Base-by-base conservation (phyloP, 2,329 filamentous ascomycete genomes). In the Alternaria triticina region DNA sequence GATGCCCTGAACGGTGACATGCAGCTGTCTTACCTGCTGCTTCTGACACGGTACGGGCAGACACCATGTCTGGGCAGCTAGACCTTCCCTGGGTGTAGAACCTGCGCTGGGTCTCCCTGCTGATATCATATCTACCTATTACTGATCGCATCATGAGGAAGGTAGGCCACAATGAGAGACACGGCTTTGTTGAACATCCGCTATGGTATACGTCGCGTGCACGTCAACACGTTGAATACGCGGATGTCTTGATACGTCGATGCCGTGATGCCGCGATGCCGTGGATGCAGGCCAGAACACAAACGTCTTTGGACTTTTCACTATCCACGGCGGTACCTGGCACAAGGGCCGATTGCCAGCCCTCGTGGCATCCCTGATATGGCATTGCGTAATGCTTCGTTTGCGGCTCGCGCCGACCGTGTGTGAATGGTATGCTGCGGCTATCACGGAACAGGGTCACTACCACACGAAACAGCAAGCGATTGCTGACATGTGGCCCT, bases 361-460 rank as follows among this genome's bases (percentile, higher is more conserved):
- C 49, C 49, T 52, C 49, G 49, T 52, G 49, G 49, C 49, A 52
- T 52, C 49, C 49, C 49, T 36, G 49, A 40, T 40, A n/a, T 52
- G 20, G 22, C 44, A 52, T n/a, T 43, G 57, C 49, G 40, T 33
- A 46, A 36, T 27, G 27, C 27, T 57, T 49, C 51, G 58, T 47
- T 50, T 52, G 30, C 58, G 51, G 58, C 28, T 30, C 46, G 58
- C 45, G 55, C 52, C 52, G 52, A 61, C 30, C 23, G 58, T 45
- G 44, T 60, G 51, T 49, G 11, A 40, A 56, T 36, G 23, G 30
- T 46, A 58, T 36, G 46, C 28, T 61, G 59, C 52, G 59, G 58
- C 58, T 60, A 49, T 56, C 30, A 60, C 58, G 58, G 58, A 57
- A 57, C 44, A 46, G 40, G 54, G 44, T 17, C 36, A 40, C 36